Percentiles rank a stretch among this genome's conserved stretches.
These are phyloP conservation scores for Groenewaldozyma tartarivorans DNA, from an alignment of 805 yeast genomes.

Conservation along the genomic window DNA sequence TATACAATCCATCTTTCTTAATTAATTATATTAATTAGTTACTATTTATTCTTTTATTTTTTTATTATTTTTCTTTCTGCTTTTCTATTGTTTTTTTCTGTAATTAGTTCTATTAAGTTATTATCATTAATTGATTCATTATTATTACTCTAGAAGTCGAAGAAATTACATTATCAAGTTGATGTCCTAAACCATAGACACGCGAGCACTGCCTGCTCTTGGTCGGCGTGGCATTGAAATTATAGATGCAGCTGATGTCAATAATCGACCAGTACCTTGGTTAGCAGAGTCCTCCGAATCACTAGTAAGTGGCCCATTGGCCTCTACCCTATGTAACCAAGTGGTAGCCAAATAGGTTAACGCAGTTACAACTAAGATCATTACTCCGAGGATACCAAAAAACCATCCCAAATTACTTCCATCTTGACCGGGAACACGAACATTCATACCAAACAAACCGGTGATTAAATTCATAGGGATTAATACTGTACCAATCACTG, in stretches of 20 bases:
- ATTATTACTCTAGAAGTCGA: no score
- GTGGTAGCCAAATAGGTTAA: conserved; percentile 32
- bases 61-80: background rate
- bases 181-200: background rate
- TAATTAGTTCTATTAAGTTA: no score
- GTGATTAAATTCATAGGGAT: conserved; percentile 86
- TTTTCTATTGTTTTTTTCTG: no score
- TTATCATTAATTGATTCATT: no score
- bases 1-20: no score
- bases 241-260: conserved; percentile 11
- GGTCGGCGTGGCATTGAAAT: conserved; percentile 4
- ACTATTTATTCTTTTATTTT: no score
- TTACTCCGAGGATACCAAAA: conserved; percentile 53
- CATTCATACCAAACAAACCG: conserved; percentile 95
- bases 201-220: background rate
- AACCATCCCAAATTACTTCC: conserved; percentile 48
- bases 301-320: background rate
- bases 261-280: conserved; percentile 1
- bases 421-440: conserved; percentile 65
- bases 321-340: conserved; percentile 13
- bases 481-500: conserved; percentile 79
- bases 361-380: conserved; percentile 27
- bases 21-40: no score
- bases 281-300: no score
- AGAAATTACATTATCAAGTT: no score